Evolutionary conservation across 2,329 filamentous ascomycete species (phyloP).

Genomic region (Aureobasidium uvarum): DNA sequence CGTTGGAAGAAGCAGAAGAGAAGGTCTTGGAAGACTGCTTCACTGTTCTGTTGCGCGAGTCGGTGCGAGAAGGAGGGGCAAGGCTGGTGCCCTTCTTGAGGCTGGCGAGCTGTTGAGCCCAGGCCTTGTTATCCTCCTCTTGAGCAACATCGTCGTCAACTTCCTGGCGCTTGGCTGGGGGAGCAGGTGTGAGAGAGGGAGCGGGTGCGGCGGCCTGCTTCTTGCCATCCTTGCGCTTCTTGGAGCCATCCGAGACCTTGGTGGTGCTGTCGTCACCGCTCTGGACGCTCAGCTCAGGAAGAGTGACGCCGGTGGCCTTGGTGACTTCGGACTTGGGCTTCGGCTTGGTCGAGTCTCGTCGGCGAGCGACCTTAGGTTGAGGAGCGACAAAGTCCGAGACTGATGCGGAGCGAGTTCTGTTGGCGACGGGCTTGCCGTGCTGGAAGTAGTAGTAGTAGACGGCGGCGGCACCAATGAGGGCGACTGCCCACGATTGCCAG

Average conservation of each 20-base stretch:
- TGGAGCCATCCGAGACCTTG: slow-evolving; percentile 31
- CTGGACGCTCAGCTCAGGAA: slow-evolving; percentile 15
- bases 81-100: slow-evolving; percentile 68
- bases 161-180: slow-evolving; percentile 33
- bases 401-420: slow-evolving; percentile 27
- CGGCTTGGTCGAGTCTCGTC: slow-evolving; percentile 29
- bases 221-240: slow-evolving; percentile 40
- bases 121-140: slow-evolving; percentile 67
- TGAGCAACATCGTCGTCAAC: slow-evolving; percentile 49
- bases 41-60: slow-evolving; percentile 58
- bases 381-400: slow-evolving; percentile 25
- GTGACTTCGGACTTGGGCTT: slow-evolving; percentile 30
- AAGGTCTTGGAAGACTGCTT: slow-evolving; percentile 57
- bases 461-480: slow-evolving; percentile 30
- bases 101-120: slow-evolving; percentile 69
- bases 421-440: slow-evolving; percentile 29
- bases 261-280: slow-evolving; percentile 15
- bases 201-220: slow-evolving; percentile 29
- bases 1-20: slow-evolving; percentile 64
- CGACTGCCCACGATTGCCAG: slow-evolving; percentile 35
- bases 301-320: slow-evolving; percentile 28
- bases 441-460: slow-evolving; percentile 34
- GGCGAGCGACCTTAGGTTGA: slow-evolving; percentile 28
- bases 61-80: slow-evolving; percentile 38
- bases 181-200: slow-evolving; percentile 32